Base-by-base conservation (phyloP, 441 rosid species). In the Arabidopsis hybrid region DNA sequence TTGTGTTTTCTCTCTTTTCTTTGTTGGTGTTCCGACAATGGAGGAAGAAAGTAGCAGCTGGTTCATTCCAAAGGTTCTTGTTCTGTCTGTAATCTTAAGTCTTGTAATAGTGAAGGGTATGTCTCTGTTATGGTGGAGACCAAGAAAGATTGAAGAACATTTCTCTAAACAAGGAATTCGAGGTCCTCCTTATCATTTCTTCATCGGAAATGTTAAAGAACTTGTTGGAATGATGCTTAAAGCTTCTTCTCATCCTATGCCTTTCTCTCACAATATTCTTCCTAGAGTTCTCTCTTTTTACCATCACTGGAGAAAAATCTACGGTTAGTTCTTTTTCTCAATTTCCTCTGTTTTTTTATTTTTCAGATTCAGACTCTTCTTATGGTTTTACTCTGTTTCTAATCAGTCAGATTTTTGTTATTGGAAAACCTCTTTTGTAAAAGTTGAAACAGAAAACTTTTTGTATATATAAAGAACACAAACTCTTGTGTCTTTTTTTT, bases 221-320 rank as follows among this genome's bases (percentile, higher is more conserved):
- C 79, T 95, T 36, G 97, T 88, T 52, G 87, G 83, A 14, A 89
- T 95, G 99, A 95, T 89, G 98, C 68, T 87, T n/a, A 80, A 89
- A 77, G 99, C 99, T 60, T 91, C 99, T 63, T 84, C 97, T 69
- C 89, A 91, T 43, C 99, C 98, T 67, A 92, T 91, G 88, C 95
- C 95, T 78, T 84, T 79, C 76, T 91, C 97, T 29, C 98, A 92
- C 87, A 91, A 95, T 81, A 92, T 95, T 55, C 95, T 95, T 17
- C 99, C 98, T 8, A 74, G 98, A 70, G 99, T 95, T 57, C 95
- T 95, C 72, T 80, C 98, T 36, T 95, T 95, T 65, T 95, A 95
- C 73, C 96, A 95, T 67, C 93, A 91, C 69, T 95, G 99, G 99
- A 87, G 88, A 82, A 95, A 95, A 84, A 85, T 92, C 79, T 92